A percentile compares a stretch with the other conserved stretches of the same genome.
These are phyloP conservation scores for Lachnum nothofagi DNA, from an alignment of 2,329 filamentous ascomycete species.

Conservation along the genomic window DNA sequence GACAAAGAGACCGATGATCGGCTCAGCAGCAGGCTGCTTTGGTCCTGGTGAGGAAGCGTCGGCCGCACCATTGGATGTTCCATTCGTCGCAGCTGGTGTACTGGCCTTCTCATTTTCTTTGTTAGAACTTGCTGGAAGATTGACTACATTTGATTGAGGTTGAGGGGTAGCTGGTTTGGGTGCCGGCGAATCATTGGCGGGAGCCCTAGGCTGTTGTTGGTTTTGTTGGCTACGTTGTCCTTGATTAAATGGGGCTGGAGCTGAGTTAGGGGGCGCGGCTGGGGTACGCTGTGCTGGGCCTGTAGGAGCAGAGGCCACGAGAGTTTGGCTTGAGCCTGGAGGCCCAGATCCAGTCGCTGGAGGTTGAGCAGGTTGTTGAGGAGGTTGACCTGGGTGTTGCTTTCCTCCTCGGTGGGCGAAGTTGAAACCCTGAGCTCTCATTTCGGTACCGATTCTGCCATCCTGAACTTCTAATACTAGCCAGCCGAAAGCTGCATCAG, in stretches of 20 bases:
- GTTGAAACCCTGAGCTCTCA: conserved; percentile 98
- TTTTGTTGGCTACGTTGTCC: conserved; percentile 24
- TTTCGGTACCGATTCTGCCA: conserved; percentile 94
- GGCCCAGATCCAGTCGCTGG: conserved; percentile 34
- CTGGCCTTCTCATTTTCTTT: conserved; percentile 55
- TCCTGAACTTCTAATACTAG: conserved; percentile 91
- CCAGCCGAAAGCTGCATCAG: conserved; percentile 95
- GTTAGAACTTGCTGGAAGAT: conserved; percentile 36
- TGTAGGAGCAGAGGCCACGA: conserved; percentile 31
- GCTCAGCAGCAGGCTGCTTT: conserved; percentile 57
- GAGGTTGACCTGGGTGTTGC: conserved; percentile 45
- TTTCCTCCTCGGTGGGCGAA: conserved; percentile 93
- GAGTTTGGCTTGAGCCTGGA: conserved; percentile 31
- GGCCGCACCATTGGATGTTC: conserved; percentile 48
- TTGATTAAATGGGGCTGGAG: conserved; percentile 26
- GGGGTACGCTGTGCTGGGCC: conserved; percentile 29
- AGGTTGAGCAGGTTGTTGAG: conserved; percentile 32
- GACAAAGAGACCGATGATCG: conserved; percentile 81
- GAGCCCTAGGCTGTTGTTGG: conserved; percentile 27
- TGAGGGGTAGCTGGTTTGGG: conserved; percentile 46
- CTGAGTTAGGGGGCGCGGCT: conserved; percentile 23
- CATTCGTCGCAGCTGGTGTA: conserved; percentile 42
- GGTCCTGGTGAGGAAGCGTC: conserved; percentile 52
- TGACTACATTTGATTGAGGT: conserved; percentile 34
- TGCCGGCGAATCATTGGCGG: conserved; percentile 30